Percentiles rank a stretch among this genome's conserved stretches.
phyloP scores from a whole-genome alignment of 1,284 basidiomycete species.

The Agroathelia rolfsii region DNA sequence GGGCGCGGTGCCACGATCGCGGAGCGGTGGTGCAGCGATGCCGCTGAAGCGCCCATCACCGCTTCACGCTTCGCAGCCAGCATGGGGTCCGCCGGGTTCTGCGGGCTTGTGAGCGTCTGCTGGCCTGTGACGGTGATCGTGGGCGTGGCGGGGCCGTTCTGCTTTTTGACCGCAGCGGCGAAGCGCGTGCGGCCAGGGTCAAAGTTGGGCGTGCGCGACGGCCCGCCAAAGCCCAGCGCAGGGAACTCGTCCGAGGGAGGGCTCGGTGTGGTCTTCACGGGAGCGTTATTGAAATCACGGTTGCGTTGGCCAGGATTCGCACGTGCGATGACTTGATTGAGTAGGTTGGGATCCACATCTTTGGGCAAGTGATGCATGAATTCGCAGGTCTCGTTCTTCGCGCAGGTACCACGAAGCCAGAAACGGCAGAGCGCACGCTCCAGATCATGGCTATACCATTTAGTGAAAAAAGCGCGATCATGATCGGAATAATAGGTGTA shows the following conservation, averaged over 20 bases:
- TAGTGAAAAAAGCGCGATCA: slow-evolving; percentile 1
- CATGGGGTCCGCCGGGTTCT: slow-evolving; percentile 27
- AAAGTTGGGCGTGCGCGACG: slow-evolving; percentile 32
- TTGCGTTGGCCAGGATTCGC: slow-evolving; percentile 66
- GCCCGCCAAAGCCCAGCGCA: slow-evolving; percentile 47
- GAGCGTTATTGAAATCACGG: too few relatives aligned
- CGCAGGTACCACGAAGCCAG: slow-evolving; percentile 94
- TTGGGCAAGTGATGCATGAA: slow-evolving; percentile 86
- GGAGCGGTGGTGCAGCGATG: slow-evolving; percentile 52
- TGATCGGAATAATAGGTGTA: slow-evolving; percentile 6
- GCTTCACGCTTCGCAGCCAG: slow-evolving; percentile 42
- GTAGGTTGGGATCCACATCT: slow-evolving; percentile 69
- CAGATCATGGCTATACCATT: slow-evolving; percentile 63
- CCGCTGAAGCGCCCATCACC: slow-evolving; percentile 43
- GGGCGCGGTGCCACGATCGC: slow-evolving; percentile 74
- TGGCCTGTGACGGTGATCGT: slow-evolving; percentile 14
- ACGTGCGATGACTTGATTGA: slow-evolving; percentile 47
- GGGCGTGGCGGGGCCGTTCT: slow-evolving; percentile 27
- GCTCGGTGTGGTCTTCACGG: slow-evolving; percentile 26
- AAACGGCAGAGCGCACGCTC: slow-evolving; percentile 93
- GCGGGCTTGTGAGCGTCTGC: slow-evolving; percentile 18
- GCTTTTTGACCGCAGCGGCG: slow-evolving; percentile 72
- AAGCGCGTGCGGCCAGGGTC: slow-evolving; percentile 83
- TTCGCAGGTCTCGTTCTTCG: slow-evolving; percentile 86
- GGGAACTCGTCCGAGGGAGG: slow-evolving; percentile 82